A percentile compares a stretch with the other conserved stretches of the same genome.
Conservation (phyloP, 2,329 filamentous ascomycete genomes). For the Talaromyces sp. region DNA sequence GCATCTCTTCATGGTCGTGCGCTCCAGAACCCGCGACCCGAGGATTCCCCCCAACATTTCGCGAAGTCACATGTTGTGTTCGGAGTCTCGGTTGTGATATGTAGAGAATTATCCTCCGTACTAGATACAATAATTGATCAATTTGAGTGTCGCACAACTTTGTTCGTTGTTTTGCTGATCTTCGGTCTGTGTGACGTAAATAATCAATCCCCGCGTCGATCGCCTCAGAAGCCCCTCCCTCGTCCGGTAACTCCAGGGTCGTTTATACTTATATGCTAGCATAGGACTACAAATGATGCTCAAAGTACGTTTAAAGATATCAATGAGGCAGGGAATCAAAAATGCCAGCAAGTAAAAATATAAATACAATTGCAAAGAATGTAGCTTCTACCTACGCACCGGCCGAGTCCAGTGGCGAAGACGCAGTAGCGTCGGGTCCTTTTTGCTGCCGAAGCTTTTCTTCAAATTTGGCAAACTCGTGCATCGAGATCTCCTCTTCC, state of each 20-base stretch:
- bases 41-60: too few relatives aligned
- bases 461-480: conserved; percentile 92
- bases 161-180: not conserved
- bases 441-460: conserved; percentile 65
- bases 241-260: not conserved
- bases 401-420: conserved; percentile 49
- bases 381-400: conserved; percentile 15
- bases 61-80: not conserved
- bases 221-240: not conserved
- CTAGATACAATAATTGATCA: too few relatives aligned
- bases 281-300: not conserved
- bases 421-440: conserved; percentile 45
- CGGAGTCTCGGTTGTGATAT: not conserved
- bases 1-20: too few relatives aligned
- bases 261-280: not conserved
- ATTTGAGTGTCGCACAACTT: not conserved
- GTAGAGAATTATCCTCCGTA: too few relatives aligned
- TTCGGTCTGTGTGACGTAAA: not conserved
- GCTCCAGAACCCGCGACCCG: too few relatives aligned
- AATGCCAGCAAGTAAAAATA: not conserved
- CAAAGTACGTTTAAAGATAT: not conserved
- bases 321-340: not conserved
- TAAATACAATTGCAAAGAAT: not conserved
- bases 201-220: not conserved
- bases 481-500: conserved; percentile 80